phyloP scores from a whole-genome alignment of 1,139 yeast genomes.

The Geotrichum macrosporum region DNA sequence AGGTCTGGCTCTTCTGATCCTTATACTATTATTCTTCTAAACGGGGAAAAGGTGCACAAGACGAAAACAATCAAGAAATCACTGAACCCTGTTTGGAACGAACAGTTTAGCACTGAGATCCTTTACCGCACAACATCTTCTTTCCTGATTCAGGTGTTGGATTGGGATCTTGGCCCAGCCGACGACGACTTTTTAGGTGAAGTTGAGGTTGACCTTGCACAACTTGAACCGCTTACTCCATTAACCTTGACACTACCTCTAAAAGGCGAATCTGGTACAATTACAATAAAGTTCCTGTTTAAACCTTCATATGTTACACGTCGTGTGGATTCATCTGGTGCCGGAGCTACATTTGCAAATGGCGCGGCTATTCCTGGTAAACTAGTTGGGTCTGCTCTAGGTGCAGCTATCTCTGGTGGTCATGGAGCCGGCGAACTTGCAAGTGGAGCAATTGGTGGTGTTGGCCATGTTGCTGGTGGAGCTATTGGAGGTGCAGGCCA shows the following conservation, averaged over 20 bases:
- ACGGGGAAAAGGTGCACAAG: constrained; percentile 62
- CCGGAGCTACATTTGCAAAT: constrained; percentile 29
- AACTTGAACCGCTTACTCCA: constrained; percentile 55
- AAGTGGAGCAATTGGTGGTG: no score
- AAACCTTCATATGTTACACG: constrained; percentile 63
- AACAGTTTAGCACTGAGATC: constrained; percentile 51
- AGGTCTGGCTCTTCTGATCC: constrained; percentile 93
- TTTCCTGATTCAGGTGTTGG: constrained; percentile 58
- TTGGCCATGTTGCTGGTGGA: no score
- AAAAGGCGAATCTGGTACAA: constrained; percentile 50
- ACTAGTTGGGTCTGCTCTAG: constrained; percentile 33
- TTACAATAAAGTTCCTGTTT: constrained; percentile 57
- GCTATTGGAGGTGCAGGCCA: constrained; percentile 43
- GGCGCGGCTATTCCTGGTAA: constrained; percentile 28
- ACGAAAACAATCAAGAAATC: constrained; percentile 82
- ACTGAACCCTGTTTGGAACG: constrained; percentile 83
- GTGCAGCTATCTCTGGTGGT: constrained; percentile 42
- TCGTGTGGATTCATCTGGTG: constrained; percentile 33
- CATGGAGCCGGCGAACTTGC: constrained; percentile 41
- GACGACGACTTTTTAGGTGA: constrained; percentile 76
- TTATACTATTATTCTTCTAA: constrained; percentile 61
- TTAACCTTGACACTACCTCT: constrained; percentile 54
- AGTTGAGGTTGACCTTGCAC: constrained; percentile 55
- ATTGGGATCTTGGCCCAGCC: constrained; percentile 91
- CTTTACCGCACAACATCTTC: constrained; percentile 57